Evolutionary conservation across 2,329 filamentous ascomycete species (phyloP).

Genomic region (Venturia nashicola): DNA sequence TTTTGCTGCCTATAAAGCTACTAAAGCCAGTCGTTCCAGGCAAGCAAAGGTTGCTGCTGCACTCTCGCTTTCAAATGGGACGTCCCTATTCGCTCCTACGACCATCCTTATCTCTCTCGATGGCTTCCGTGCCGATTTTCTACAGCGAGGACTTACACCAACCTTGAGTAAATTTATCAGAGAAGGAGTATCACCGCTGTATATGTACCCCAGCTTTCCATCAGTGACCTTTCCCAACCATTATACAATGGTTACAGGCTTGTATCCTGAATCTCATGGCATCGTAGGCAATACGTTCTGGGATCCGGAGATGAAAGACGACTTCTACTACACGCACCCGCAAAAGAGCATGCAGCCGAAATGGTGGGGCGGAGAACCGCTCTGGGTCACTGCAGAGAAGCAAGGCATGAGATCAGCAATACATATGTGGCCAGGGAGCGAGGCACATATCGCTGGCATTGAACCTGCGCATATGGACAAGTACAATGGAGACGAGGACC

Average conservation of each 20-base stretch:
- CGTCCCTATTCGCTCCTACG: constrained; percentile 77
- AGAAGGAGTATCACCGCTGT: constrained; percentile 77
- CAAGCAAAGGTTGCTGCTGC: constrained; percentile 14
- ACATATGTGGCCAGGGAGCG: constrained; percentile 98
- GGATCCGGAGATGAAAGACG: constrained; percentile 63
- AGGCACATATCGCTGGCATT: constrained; percentile 66
- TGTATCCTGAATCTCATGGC: constrained; percentile 88
- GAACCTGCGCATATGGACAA: constrained; percentile 74
- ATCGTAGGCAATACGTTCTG: constrained; percentile 92
- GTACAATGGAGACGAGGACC: constrained; percentile 65
- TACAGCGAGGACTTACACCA: constrained; percentile 73
- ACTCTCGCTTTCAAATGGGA: constrained; percentile 57
- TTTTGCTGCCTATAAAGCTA: constrained; percentile 21
- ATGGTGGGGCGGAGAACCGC: constrained; percentile 91
- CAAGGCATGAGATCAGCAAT: constrained; percentile 69
- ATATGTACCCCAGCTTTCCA: constrained; percentile 90
- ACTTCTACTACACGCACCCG: constrained; percentile 82
- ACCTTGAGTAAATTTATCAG: constrained; percentile 65
- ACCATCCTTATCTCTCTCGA: constrained; percentile 91
- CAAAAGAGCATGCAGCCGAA: constrained; percentile 64
- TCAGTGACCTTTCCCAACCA: constrained; percentile 94
- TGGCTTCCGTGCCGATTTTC: constrained; percentile 89
- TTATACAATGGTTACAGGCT: constrained; percentile 81
- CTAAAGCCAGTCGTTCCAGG: constrained; percentile 11
- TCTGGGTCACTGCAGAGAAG: constrained; percentile 87